Base-by-base conservation (phyloP, 192 early-diverging fungal genomes). In the Coemansia sp. region DNA sequence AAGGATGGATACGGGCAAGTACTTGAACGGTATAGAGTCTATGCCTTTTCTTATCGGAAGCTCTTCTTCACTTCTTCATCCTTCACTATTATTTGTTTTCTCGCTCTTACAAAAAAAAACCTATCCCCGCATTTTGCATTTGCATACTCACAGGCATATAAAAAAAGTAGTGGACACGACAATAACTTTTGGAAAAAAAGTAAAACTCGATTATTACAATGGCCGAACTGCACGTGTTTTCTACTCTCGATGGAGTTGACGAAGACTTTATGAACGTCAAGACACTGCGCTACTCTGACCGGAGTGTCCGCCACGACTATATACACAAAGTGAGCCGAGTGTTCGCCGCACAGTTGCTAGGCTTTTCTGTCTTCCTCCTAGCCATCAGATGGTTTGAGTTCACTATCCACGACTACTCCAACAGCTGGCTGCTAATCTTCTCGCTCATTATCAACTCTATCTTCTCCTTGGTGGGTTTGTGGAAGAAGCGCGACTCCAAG, bases 391-490 rank as follows among this genome's bases (percentile, higher is more conserved):
- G 57, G 57, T 59, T 59, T 8, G 57, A 59, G 32, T 59, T 59
- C 7, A 59, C 57, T n/a, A 59, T 59, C 32, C 57, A 59, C 17
- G 57, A 59, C 57, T 59, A 59, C 32, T 34, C 57, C 31, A 59
- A 59, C 34, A 59, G 57, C 57, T 59, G 57, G 57, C 57, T 59
- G 15, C 31, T 59, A 31, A 59, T 59, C 29, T 59, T 59, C 17
- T 59, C 57, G 1, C 57, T 59, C n/a, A 59, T 59, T 15, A n/a
- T 59, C 57, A 59, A 59, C 34, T 59, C 57, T 1, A 36, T 59
- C 0, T 59, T 59, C 9, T 59, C 57, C n/a, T 21, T 59, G 57
- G 8, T 36, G 31, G 57, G 57, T 3, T 17, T 59, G 34, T 59
- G 57, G 57, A 59, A 59, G 34, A 59, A 59, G 34, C 57, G 57